phyloP scores from a whole-genome alignment of 352 stramenopile species.

The Elongisporangium undulatum region DNA sequence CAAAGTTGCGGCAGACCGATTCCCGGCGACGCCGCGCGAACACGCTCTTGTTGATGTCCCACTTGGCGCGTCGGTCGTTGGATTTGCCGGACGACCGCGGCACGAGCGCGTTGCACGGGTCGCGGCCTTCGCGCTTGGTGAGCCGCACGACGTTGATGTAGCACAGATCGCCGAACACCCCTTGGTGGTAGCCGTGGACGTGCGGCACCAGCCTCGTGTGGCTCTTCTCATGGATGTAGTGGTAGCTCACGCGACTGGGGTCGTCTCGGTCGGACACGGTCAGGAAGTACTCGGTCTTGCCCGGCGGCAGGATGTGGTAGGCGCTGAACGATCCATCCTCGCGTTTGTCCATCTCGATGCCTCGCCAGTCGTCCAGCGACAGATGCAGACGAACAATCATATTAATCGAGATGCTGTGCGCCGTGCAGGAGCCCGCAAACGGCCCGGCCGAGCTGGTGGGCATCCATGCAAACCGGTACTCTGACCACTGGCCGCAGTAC shows the following conservation, averaged over 20 bases:
- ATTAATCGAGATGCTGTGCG: slow-evolving; percentile 24
- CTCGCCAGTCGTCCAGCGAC: slow-evolving; percentile 66
- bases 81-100: slow-evolving; percentile 44
- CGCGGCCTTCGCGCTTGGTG: slow-evolving; percentile 42
- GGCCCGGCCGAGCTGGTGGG: slow-evolving; percentile 30
- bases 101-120: slow-evolving; percentile 70
- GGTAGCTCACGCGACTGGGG: slow-evolving; percentile 20
- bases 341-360: slow-evolving; percentile 54
- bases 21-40: slow-evolving; percentile 59
- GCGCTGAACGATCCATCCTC: slow-evolving; percentile 57
- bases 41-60: slow-evolving; percentile 82
- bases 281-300: slow-evolving; percentile 78
- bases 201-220: slow-evolving; percentile 18
- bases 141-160: slow-evolving; percentile 54
- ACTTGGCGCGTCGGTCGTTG: slow-evolving; percentile 33
- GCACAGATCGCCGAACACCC: slow-evolving; percentile 26
- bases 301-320: slow-evolving; percentile 57
- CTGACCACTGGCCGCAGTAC: slow-evolving; percentile 72
- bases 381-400: slow-evolving; percentile 57
- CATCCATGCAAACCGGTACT: slow-evolving; percentile 70
- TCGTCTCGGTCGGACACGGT: slow-evolving; percentile 31
- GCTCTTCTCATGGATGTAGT: slow-evolving; percentile 44
- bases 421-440: slow-evolving; percentile 22
- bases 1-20: slow-evolving; percentile 48
- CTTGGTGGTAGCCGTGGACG: not conserved